Evolutionary conservation across 2,329 filamentous ascomycete species (phyloP), one percentile per base, ranked within the genome.

Genomic region (Pseudopyricularia javanii): DNA sequence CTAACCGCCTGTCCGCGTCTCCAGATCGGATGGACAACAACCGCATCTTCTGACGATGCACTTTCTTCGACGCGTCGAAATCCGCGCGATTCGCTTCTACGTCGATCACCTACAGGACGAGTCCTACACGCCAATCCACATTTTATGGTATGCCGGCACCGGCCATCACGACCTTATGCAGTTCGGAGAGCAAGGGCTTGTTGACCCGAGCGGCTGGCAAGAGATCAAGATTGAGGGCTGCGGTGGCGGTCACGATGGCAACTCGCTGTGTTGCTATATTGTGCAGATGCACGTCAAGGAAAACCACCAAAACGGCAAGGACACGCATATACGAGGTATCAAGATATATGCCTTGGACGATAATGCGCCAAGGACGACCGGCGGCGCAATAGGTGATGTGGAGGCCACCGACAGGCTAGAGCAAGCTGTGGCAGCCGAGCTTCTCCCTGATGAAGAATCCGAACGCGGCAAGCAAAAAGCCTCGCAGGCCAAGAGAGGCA

Each of bases 251-350:
- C 75, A 74, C 49, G 82, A 82, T 62, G 85, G 78, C 40, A 86
- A 83, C 60, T 86, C 91, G 1, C 78, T 97, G 17, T 82, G 91
- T 55, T 90, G 88, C 15, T 95, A 91, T 70, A 81, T 97, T 30
- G 76, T 98, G 28, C 91, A 97, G 67, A 83, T 97, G 62, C 83
- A 87, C 59, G 85, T 98, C 49, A 79, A 91, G 51, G 93, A 97
- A 70, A 98, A 98, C 64, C 93, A 98, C 66, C 93, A 98, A 70
- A 98, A 98, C 66, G 93, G 93, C 58, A 98, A 98, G 67, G 93
- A 98, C 66, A 98, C 93, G n/a, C 93, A 98, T 73, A 78, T 98
- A 24, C 79, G 93, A 15, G 91, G 90, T 2, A 79, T 98, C 66
- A 94, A 95, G 70, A 85, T 97, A 9, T 98, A 81, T 59, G 79